Base-by-base conservation (phyloP, 2,329 filamentous ascomycete species). In the Colletotrichum filicis region DNA sequence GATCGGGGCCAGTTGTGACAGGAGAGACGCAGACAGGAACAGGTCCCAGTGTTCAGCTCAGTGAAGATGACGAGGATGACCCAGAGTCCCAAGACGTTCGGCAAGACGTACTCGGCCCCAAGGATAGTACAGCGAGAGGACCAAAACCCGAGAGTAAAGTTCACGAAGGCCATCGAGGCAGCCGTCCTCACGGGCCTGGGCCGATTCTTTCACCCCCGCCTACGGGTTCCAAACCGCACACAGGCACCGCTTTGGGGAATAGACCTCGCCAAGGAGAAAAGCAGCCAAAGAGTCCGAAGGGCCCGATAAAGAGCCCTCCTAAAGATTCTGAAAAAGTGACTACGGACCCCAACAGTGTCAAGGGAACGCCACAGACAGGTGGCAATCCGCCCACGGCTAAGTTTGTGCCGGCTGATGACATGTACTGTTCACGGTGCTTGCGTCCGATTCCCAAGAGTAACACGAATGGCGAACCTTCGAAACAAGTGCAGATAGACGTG, bases 371-470 rank as follows among this genome's bases (percentile, higher is more conserved):
- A 12, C 5, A 16, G 28, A 22, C 46, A n/a, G 26, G 24, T 11
- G 26, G 26, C 37, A 42, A 5, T 8, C n/a, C 26, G 9, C 24
- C 53, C 28, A 11, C 30, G 2, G 74, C 76, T 0, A 9, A 70
- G 3, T 82, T 80, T 56, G 75, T 76, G 8, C 80, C 79, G 0
- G 68, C 74, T 1, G 77, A 77, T 1, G 76, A 78, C 19, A 78
- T 79, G 76, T 80, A 81, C 75, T 82, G 81, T 66, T 82, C 81
- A 26, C 69, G 63, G 64, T 76, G 69, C 69, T 76, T 63, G 63
- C 71, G 73, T 12, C 74, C 73, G 30, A 66, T 49, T 11, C 69
- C 71, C 46, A 59, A 62, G 56, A 68, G 35, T 5, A 64, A 65
- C 22, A 14, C 5, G 30, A 24, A 24, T 1, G 52, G 28, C 12